phyloP scores from a whole-genome alignment of 108 stramenopile species.

The Skeletonema menzelii region DNA sequence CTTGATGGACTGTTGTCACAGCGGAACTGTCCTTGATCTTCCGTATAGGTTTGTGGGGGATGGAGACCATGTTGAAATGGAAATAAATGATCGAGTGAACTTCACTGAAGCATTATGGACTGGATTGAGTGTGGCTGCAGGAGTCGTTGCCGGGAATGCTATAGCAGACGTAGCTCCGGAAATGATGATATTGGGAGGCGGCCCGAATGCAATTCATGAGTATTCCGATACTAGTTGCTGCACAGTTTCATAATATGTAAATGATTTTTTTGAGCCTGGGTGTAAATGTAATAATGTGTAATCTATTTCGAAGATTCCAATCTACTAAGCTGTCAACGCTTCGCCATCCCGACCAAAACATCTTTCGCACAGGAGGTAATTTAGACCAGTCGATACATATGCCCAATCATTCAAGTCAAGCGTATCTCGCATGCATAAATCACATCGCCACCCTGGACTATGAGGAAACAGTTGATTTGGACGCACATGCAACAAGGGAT shows the following conservation, averaged over 20 bases:
- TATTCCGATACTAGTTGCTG: neutral
- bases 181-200: constrained; percentile 47
- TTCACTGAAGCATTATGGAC: constrained; percentile 34
- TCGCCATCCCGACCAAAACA: constrained; percentile 6
- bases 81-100: constrained; percentile 37
- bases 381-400: constrained; percentile 1
- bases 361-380: neutral
- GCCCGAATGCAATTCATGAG: constrained; percentile 29
- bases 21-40: constrained; percentile 80
- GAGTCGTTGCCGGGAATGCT: constrained; percentile 8
- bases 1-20: constrained; percentile 83
- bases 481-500: constrained; percentile 7
- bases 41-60: constrained; percentile 81
- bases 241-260: neutral
- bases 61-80: constrained; percentile 48
- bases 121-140: constrained; percentile 12
- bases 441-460: constrained; percentile 20
- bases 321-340: neutral
- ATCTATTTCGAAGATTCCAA: constrained; percentile 13
- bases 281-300: constrained; percentile 13
- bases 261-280: neutral
- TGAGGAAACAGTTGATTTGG: constrained; percentile 7
- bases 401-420: constrained; percentile 8
- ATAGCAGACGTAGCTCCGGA: constrained; percentile 9
- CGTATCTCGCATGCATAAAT: constrained; percentile 4